Percentiles rank a stretch among this genome's conserved stretches.
Conservation (phyloP, 2,329 filamentous ascomycete species). For the Aspergillus tubingensis region DNA sequence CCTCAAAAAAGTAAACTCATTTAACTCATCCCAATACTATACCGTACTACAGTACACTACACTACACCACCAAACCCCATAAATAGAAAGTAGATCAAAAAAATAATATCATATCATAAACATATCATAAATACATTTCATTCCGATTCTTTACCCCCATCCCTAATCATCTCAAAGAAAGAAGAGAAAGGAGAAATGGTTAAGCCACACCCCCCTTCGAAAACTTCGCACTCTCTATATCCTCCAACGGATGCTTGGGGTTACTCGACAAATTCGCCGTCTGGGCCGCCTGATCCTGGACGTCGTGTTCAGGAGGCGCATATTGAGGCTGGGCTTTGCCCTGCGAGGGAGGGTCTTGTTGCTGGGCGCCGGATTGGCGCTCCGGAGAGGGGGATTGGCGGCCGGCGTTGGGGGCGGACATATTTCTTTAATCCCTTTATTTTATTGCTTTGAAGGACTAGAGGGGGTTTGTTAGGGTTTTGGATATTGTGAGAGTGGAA, state of each 20-base stretch:
- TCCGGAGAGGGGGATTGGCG: conserved; percentile 78
- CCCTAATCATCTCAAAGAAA: background rate
- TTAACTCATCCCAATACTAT: no score
- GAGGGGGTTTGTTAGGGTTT: background rate
- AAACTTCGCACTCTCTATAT: conserved; percentile 40
- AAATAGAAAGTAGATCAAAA: background rate
- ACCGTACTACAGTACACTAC: no score
- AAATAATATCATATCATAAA: background rate
- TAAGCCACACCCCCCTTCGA: conserved; percentile 17
- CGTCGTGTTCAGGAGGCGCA: conserved; percentile 29
- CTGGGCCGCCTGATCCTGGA: conserved; percentile 15
- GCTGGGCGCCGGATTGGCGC: conserved; percentile 65
- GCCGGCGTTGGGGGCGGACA: conserved; percentile 67
- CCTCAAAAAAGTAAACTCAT: no score
- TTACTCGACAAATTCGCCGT: conserved; percentile 40
- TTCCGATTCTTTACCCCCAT: background rate
- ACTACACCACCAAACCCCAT: no score
- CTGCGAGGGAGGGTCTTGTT: conserved; percentile 58
- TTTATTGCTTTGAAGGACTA: background rate
- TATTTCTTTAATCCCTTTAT: conserved; percentile 15
- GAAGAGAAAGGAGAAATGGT: background rate
- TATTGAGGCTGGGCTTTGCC: conserved; percentile 53
- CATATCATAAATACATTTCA: background rate
- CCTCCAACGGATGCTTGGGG: conserved; percentile 43
- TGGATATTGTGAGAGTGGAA: background rate